A percentile compares a stretch with the other conserved stretches of the same genome.
Evolutionary conservation across 768 basidiomycete genomes (phyloP).

Genomic region (Rubroboletus satanas): DNA sequence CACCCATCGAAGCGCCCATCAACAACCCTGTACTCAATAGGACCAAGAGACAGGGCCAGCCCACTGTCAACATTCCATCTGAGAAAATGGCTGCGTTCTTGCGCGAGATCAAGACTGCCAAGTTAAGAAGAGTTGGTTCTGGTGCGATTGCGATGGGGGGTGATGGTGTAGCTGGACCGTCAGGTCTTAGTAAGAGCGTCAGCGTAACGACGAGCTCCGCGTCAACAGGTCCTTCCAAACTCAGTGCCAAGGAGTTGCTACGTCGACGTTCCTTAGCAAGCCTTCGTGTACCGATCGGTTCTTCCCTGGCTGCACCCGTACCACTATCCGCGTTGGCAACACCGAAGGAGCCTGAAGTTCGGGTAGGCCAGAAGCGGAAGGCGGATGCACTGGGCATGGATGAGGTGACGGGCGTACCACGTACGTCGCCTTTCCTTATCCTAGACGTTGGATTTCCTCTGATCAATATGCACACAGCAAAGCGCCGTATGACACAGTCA

Average conservation of each 20-base stretch:
- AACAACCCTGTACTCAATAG: constrained; percentile 40
- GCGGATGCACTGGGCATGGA: constrained; percentile 20
- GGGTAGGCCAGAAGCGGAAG: constrained; percentile 32
- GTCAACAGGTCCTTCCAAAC: constrained; percentile 6
- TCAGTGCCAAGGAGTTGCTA: constrained; percentile 16
- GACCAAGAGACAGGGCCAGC: constrained; percentile 48
- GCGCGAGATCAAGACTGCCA: constrained; percentile 73
- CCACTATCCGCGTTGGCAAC: constrained; percentile 5
- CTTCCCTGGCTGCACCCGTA: constrained; percentile 20
- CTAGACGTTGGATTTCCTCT: background rate
- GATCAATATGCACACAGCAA: constrained; percentile 27
- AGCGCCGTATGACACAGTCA: constrained; percentile 35
- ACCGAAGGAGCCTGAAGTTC: constrained; percentile 7
- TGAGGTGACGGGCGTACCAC: constrained; percentile 28
- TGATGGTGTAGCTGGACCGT: constrained; percentile 25
- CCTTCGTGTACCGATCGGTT: constrained; percentile 26
- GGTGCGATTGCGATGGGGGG: constrained; percentile 16
- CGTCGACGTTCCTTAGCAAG: constrained; percentile 27
- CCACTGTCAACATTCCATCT: constrained; percentile 67
- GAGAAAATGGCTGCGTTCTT: constrained; percentile 85
- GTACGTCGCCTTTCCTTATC: constrained; percentile 29
- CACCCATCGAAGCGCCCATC: constrained; percentile 65
- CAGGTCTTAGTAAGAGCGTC: constrained; percentile 30
- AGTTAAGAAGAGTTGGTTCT: constrained; percentile 55
- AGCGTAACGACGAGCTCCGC: constrained; percentile 6